Conservation (phyloP, 2,329 filamentous ascomycete species). For the Dactylellina cionopaga region DNA sequence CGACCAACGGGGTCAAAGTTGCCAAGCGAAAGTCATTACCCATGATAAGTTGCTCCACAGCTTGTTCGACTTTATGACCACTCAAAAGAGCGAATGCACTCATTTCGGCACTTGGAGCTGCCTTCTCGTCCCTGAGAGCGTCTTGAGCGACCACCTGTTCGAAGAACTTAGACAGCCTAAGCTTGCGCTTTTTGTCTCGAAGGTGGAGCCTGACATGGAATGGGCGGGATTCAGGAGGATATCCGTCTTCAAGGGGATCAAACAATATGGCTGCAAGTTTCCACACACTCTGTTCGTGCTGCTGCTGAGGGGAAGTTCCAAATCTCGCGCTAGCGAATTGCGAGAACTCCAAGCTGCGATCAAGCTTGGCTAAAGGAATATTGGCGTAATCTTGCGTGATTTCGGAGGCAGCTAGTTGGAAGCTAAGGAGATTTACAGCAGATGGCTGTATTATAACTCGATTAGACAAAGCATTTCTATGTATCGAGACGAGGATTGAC, state of each 20-base stretch:
- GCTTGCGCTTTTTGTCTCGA: constrained; percentile 65
- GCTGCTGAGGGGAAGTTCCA: constrained; percentile 60
- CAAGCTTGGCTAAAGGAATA: constrained; percentile 62
- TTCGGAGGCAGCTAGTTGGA: constrained; percentile 58
- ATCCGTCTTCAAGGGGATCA: constrained; percentile 67
- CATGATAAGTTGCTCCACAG: constrained; percentile 80
- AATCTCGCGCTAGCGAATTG: constrained; percentile 44
- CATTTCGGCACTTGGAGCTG: constrained; percentile 75
- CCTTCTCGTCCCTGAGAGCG: constrained; percentile 66
- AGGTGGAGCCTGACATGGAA: constrained; percentile 57
- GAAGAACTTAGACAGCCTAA: constrained; percentile 75
- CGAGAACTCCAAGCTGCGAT: constrained; percentile 23
- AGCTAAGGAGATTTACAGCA: constrained; percentile 24
- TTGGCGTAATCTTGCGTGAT: constrained; percentile 59
- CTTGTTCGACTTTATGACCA: constrained; percentile 80
- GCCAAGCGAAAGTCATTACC: constrained; percentile 84
- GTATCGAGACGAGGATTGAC: not conserved
- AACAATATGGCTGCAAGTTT: constrained; percentile 86
- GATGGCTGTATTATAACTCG: constrained; percentile 4
- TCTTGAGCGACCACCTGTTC: constrained; percentile 70
- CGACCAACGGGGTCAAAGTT: constrained; percentile 83
- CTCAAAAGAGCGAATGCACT: constrained; percentile 84
- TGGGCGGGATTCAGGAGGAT: constrained; percentile 55
- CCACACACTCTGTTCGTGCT: constrained; percentile 82
- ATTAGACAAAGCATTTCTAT: not conserved